Evolutionary conservation across 352 stramenopile genomes (phyloP).

Genomic region (Phytophthora parvispora): DNA sequence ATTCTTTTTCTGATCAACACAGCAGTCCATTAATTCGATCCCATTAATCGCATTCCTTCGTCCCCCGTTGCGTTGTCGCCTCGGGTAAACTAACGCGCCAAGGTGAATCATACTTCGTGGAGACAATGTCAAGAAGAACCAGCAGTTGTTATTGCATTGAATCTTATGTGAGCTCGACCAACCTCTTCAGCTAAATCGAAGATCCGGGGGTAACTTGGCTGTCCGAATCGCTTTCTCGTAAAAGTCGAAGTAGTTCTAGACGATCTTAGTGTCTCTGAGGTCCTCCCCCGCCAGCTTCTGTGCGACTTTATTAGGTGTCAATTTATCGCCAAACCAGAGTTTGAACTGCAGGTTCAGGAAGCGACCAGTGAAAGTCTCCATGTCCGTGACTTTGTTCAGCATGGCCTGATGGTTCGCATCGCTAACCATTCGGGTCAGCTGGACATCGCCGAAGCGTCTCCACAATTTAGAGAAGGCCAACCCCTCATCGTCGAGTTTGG

Average conservation of each 20-base stretch:
- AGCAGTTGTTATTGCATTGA: not conserved
- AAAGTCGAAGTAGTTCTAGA: not conserved
- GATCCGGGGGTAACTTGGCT: not conserved
- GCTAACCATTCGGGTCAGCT: not conserved
- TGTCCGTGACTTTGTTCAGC: not conserved
- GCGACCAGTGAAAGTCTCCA: not conserved
- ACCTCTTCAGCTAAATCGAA: not conserved
- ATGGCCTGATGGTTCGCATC: not conserved
- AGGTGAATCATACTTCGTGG: too few relatives aligned
- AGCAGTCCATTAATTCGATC: too few relatives aligned
- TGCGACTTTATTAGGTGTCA: not conserved
- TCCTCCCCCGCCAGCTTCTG: not conserved
- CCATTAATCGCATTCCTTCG: too few relatives aligned
- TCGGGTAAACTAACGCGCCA: too few relatives aligned
- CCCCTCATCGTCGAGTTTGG: too few relatives aligned
- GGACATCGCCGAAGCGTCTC: too few relatives aligned
- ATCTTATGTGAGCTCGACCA: not conserved
- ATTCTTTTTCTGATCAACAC: too few relatives aligned
- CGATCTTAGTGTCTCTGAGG: not conserved
- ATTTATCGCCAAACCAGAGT: not conserved
- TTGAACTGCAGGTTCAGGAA: not conserved
- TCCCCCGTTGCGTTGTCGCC: too few relatives aligned
- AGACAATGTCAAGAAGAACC: not conserved
- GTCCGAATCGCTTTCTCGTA: not conserved
- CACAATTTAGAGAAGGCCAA: too few relatives aligned